Conservation (phyloP, 805 yeast species). For the Metschnikowia matae region DNA sequence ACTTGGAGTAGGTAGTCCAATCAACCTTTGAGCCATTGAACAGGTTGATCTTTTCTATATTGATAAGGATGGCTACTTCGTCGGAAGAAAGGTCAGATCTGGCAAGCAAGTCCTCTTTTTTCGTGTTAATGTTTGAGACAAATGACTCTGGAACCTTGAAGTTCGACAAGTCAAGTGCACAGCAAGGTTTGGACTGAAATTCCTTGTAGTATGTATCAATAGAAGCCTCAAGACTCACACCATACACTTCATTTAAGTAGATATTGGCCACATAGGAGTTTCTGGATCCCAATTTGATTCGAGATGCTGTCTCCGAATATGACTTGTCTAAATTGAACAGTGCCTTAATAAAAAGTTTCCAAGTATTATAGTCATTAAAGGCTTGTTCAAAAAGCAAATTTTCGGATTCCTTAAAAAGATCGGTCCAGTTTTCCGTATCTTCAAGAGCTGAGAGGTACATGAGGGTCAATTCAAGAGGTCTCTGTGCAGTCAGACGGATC, state of each 20-base stretch:
- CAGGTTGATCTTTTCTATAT: constrained; percentile 11
- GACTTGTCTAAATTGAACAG: constrained; percentile 31
- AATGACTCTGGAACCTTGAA: constrained; percentile 8
- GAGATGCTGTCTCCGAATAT: constrained; percentile 25
- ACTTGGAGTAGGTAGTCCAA: constrained; percentile 5
- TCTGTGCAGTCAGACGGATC: constrained; percentile 24
- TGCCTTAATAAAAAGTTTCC: constrained; percentile 55
- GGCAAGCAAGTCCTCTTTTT: background rate
- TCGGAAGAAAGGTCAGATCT: background rate
- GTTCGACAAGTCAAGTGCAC: constrained; percentile 51
- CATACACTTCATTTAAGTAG: constrained; percentile 36
- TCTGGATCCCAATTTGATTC: constrained; percentile 34
- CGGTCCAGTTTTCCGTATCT: constrained; percentile 38
- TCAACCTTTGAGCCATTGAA: constrained; percentile 1
- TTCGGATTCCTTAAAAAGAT: constrained; percentile 29
- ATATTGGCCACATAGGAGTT: constrained; percentile 55
- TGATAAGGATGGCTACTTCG: constrained; percentile 5
- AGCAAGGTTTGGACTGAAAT: constrained; percentile 58
- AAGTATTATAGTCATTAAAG: constrained; percentile 75
- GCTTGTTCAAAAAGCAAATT: constrained; percentile 43
- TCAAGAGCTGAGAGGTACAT: constrained; percentile 48
- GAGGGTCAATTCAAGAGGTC: constrained; percentile 63
- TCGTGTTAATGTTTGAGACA: background rate
- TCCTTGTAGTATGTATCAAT: constrained; percentile 39
- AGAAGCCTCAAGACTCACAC: constrained; percentile 23